Percentiles rank a stretch among this genome's conserved stretches.
These are phyloP conservation scores for Senecio squalidus DNA, from an alignment of 140 eudicot species.

Conservation along the genomic window DNA sequence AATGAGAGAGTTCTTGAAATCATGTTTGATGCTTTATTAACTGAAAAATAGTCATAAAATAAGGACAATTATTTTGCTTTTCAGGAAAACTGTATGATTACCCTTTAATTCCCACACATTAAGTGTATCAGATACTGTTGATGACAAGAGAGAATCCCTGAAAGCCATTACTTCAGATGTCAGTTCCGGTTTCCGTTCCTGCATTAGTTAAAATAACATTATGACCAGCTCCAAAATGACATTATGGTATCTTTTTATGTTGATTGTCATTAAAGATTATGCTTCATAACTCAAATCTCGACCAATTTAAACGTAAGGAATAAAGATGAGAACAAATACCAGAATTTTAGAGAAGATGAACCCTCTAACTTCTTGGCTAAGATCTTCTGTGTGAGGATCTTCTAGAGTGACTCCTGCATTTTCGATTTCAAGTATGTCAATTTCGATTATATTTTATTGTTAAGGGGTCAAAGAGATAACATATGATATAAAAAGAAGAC, in stretches of 20 bases:
- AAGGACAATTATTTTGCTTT: background rate
- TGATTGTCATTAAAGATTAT: background rate
- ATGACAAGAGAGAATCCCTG: constrained; percentile 87
- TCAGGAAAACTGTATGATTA: constrained; percentile 10
- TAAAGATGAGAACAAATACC: constrained; percentile 31
- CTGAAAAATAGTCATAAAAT: no score
- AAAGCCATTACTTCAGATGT: constrained; percentile 92
- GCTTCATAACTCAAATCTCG: background rate
- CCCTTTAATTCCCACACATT: constrained; percentile 99
- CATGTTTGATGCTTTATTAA: no score
- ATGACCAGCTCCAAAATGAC: constrained; percentile 2
- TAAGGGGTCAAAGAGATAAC: background rate
- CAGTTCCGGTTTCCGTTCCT: constrained; percentile 94
- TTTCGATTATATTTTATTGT: constrained; percentile 1
- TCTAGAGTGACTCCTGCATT: constrained; percentile 86
- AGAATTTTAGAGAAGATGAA: constrained; percentile 83
- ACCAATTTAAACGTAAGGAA: background rate
- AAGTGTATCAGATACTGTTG: constrained; percentile 87
- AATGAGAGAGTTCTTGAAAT: no score
- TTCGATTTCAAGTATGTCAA: background rate
- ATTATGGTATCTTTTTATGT: background rate
- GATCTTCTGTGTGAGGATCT: constrained; percentile 97
- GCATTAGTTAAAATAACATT: constrained; percentile 21
- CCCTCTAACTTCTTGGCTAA: constrained; percentile 97
- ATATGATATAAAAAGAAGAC: background rate